Percentiles rank a stretch among this genome's conserved stretches.
phyloP scores from a whole-genome alignment of 495 filamentous ascomycete species.

The Margaritispora aquatica region DNA sequence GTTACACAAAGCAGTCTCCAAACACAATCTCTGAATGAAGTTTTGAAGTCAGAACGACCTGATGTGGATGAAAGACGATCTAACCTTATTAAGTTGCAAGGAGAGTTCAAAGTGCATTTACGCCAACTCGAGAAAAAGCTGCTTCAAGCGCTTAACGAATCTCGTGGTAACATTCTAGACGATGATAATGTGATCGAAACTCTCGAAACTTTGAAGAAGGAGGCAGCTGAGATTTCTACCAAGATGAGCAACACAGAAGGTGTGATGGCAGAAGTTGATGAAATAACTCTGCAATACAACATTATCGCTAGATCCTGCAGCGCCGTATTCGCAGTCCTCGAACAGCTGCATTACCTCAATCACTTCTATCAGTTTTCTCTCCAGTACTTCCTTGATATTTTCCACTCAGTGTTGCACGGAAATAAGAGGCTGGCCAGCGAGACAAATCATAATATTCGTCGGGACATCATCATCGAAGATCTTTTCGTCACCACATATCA shows the following conservation, averaged over 20 bases:
- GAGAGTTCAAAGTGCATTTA: constrained; percentile 96
- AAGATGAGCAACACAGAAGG: constrained; percentile 97
- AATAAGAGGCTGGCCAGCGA: constrained; percentile 69
- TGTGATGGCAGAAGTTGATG: constrained; percentile 96
- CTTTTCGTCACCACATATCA: constrained; percentile 90
- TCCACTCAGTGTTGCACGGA: constrained; percentile 81
- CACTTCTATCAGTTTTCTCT: constrained; percentile 99
- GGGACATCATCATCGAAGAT: constrained; percentile 81
- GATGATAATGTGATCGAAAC: constrained; percentile 98
- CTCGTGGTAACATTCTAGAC: constrained; percentile 94
- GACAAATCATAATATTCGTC: constrained; percentile 66
- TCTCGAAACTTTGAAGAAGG: constrained; percentile 94
- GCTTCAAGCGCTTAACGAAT: constrained; percentile 93
- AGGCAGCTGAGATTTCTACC: constrained; percentile 88
- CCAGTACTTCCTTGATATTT: constrained; percentile 96
- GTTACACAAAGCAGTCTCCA: constrained; percentile 98
- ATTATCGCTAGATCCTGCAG: constrained; percentile 91
- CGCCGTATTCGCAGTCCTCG: constrained; percentile 91
- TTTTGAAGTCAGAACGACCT: constrained; percentile 92
- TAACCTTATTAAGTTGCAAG: constrained; percentile 96
- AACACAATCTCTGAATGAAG: constrained; percentile 94
- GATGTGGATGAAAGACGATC: constrained; percentile 96
- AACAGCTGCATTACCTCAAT: constrained; percentile 96
- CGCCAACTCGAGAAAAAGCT: constrained; percentile 93
- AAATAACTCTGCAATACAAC: constrained; percentile 87